Evolutionary conservation across 73 alveolate genomes (phyloP), one percentile per base, ranked within the genome.

Genomic region (Paramecium biaurelia): DNA sequence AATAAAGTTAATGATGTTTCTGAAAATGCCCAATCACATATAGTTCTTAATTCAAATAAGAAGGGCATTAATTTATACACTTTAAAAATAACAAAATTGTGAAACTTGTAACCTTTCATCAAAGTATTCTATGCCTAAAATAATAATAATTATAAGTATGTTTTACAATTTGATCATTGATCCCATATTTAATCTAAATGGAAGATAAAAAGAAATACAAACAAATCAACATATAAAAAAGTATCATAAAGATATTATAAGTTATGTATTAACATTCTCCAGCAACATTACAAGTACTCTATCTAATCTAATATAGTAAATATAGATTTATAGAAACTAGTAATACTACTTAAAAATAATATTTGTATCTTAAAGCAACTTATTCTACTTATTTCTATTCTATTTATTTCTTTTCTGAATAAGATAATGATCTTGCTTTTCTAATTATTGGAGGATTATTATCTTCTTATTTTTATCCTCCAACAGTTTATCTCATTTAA

Each of bases 1-100:
- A 96, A 95, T 43, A 97, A 53, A 70, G 93, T 96, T 38, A 97
- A 93, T 42, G 98, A 70, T 3, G 99, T 97, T 43, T 86, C 92
- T n/a, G 99, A 93, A 72, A 97, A 92, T 24, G 98, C 94, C 99
- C 99, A 97, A 86, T 97, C 99, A 43, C 93, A 79, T 82, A 97
- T 67, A 30, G 96, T 96, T 88, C 96, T 93, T 57, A 97, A 70
- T 89, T 97, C 99, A 74, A 96, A 96, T 42, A 97, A 85, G 63
- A 97, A 97, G 21, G 99, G 99, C 88, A 93, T 86, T 20, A 85
- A 89, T 37, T 86, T 82, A 72, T 89, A 97, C 10, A 93, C 89
- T 68, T 93, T 93, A 85, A 92, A 97, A 37, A 90, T 43, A 14
- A 89, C 70, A 57, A 76, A 87, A 88, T 92, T 84, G 53, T 86